These are phyloP conservation scores for Cladosporium austrohemisphaericum DNA, from an alignment of 2,329 filamentous ascomycete species.

Conservation along the genomic window DNA sequence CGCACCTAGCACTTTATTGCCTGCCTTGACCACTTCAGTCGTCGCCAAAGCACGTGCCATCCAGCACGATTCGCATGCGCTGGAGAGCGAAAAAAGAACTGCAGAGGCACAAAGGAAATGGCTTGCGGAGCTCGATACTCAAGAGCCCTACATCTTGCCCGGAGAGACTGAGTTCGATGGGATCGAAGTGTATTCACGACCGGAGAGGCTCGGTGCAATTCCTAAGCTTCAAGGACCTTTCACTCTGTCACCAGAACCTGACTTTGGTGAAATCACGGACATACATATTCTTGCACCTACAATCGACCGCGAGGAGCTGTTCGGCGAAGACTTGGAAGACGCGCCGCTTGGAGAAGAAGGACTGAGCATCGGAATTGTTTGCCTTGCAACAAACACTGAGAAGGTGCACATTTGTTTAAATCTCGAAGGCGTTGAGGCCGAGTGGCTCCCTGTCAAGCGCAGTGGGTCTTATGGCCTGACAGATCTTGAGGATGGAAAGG, in stretches of 20 bases:
- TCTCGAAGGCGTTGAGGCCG: conserved; percentile 58
- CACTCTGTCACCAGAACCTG: conserved; percentile 47
- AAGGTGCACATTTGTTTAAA: conserved; percentile 59
- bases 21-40: conserved; percentile 77
- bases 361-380: conserved; percentile 55
- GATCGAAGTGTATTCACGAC: conserved; percentile 55
- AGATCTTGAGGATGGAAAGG: conserved; percentile 26
- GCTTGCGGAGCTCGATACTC: conserved; percentile 54
- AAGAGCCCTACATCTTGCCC: conserved; percentile 45
- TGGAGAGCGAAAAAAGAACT: conserved; percentile 43
- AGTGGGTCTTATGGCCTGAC: conserved; percentile 24
- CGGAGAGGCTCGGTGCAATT: conserved; percentile 51
- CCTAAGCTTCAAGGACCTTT: conserved; percentile 63
- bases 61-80: conserved; percentile 39
- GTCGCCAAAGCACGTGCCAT: conserved; percentile 62
- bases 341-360: conserved; percentile 41
- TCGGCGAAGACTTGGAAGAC: conserved; percentile 48
- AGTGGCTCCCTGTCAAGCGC: conserved; percentile 54
- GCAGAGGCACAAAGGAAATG: conserved; percentile 56
- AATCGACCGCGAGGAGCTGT: conserved; percentile 51
- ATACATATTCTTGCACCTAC: conserved; percentile 56
- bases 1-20: conserved; percentile 65
- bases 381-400: conserved; percentile 53
- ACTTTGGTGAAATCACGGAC: conserved; percentile 58
- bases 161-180: conserved; percentile 39